phyloP scores from a whole-genome alignment of 2,329 filamentous ascomycete species.

The Clarireedia monteithiana region DNA sequence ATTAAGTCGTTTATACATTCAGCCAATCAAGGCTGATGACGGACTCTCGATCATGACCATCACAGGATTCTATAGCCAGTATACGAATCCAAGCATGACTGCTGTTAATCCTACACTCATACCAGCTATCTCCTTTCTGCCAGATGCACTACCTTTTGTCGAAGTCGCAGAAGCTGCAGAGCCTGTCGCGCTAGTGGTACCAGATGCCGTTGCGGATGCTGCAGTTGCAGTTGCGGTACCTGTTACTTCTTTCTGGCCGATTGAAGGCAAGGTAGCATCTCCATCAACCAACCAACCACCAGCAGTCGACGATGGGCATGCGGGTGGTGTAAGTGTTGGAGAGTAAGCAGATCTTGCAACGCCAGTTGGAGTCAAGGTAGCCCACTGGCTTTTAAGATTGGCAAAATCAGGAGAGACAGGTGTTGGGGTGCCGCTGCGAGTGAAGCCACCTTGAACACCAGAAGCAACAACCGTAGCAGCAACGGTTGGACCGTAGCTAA shows the following conservation, averaged over 20 bases:
- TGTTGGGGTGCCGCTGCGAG: constrained; percentile 63
- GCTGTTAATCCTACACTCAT: constrained; percentile 42
- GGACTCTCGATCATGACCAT: not conserved
- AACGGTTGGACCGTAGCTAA: constrained; percentile 62
- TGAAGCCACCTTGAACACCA: constrained; percentile 55
- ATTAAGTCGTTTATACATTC: constrained; percentile 13
- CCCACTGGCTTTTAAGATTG: constrained; percentile 73
- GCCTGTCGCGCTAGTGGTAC: constrained; percentile 23
- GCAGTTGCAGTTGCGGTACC: constrained; percentile 26
- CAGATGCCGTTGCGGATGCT: constrained; percentile 29
- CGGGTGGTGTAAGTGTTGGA: constrained; percentile 52
- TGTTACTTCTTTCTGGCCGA: constrained; percentile 39
- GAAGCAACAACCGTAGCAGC: constrained; percentile 45
- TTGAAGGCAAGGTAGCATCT: constrained; percentile 58
- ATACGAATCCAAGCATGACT: constrained; percentile 45
- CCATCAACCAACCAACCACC: constrained; percentile 68
- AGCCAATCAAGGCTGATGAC: constrained; percentile 1
- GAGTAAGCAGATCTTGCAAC: constrained; percentile 60
- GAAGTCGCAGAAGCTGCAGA: constrained; percentile 30
- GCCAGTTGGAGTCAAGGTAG: constrained; percentile 60
- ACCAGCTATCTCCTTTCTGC: constrained; percentile 40
- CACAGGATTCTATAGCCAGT: constrained; percentile 36
- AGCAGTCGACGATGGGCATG: constrained; percentile 62
- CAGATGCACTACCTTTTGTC: constrained; percentile 35
- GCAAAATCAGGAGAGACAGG: constrained; percentile 69